Evolutionary conservation across 371 early-diverging fungal species (phyloP).

Genomic region (Mortierella sp.): DNA sequence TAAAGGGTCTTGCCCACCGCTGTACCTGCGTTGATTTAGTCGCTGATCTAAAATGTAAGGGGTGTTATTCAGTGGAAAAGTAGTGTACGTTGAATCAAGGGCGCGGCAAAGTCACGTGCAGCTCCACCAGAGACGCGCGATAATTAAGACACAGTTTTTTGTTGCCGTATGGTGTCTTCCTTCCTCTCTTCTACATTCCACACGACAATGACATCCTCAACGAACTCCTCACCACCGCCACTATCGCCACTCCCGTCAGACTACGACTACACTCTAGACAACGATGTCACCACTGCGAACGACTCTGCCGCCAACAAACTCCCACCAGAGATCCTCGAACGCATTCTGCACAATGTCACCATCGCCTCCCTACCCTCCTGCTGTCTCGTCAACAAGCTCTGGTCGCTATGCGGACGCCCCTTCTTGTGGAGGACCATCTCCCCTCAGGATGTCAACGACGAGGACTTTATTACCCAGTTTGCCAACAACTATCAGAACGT

Average conservation of each 20-base stretch:
- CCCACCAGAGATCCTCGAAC: slow-evolving; percentile 5
- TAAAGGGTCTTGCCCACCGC: slow-evolving; percentile 19
- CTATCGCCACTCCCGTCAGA: not conserved
- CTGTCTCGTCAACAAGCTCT: slow-evolving; percentile 8
- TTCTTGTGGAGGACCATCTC: not conserved
- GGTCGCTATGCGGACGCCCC: not conserved
- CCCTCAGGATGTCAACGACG: not conserved
- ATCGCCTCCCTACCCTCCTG: not conserved
- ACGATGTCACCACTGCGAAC: not conserved
- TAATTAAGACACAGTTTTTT: not conserved
- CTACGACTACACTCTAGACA: not conserved
- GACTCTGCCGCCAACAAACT: not conserved
- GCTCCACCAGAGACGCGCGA: too few relatives aligned
- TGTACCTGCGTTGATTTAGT: slow-evolving; percentile 9
- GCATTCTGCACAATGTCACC: not conserved
- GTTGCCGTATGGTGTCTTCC: not conserved
- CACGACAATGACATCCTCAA: not conserved
- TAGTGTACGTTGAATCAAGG: not conserved
- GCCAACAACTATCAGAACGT: slow-evolving; percentile 8
- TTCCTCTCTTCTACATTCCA: not conserved
- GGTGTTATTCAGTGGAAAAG: too few relatives aligned
- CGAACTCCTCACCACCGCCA: not conserved
- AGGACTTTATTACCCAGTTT: not conserved
- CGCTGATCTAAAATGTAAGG: too few relatives aligned
- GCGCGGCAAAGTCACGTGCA: not conserved